Evolutionary conservation across 2,329 filamentous ascomycete genomes (phyloP).

Genomic region (Hortaea sp.): DNA sequence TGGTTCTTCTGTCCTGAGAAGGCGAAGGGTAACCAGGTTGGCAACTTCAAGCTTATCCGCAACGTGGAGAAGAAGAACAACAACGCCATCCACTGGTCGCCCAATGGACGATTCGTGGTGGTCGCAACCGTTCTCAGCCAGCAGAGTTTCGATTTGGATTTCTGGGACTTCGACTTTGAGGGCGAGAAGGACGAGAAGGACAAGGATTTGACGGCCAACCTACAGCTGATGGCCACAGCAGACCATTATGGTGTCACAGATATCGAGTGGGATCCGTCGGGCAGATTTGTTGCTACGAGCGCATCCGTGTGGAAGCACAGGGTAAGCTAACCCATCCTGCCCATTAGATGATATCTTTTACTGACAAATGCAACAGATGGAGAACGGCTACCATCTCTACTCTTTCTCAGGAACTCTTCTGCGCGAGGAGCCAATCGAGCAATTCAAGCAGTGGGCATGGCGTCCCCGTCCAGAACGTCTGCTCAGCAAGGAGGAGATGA

Average conservation of each 20-base stretch:
- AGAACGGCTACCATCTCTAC: slow-evolving; percentile 98
- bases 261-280: slow-evolving; percentile 95
- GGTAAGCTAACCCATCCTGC: slow-evolving; percentile 46
- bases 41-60: slow-evolving; percentile 93
- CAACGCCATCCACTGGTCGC: slow-evolving; percentile 99
- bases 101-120: slow-evolving; percentile 87
- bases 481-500: slow-evolving; percentile 92
- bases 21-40: slow-evolving; percentile 66
- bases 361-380: slow-evolving; percentile 55
- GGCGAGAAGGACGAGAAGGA: slow-evolving; percentile 86
- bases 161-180: slow-evolving; percentile 96
- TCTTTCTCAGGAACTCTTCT: slow-evolving; percentile 87
- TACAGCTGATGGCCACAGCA: slow-evolving; percentile 84
- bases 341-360: slow-evolving; percentile 5
- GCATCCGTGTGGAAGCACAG: slow-evolving; percentile 92
- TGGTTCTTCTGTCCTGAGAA: slow-evolving; percentile 97
- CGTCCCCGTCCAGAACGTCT: slow-evolving; percentile 84
- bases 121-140: slow-evolving; percentile 87
- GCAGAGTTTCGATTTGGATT: slow-evolving; percentile 91
- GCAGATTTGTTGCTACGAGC: slow-evolving; percentile 86
- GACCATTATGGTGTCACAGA: slow-evolving; percentile 98
- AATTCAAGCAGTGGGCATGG: slow-evolving; percentile 97
- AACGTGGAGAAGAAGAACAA: slow-evolving; percentile 98
- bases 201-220: slow-evolving; percentile 88
- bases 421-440: slow-evolving; percentile 83